These are phyloP conservation scores for Gossypium ekmanianum DNA, from an alignment of 345 rosid species.

Conservation along the genomic window DNA sequence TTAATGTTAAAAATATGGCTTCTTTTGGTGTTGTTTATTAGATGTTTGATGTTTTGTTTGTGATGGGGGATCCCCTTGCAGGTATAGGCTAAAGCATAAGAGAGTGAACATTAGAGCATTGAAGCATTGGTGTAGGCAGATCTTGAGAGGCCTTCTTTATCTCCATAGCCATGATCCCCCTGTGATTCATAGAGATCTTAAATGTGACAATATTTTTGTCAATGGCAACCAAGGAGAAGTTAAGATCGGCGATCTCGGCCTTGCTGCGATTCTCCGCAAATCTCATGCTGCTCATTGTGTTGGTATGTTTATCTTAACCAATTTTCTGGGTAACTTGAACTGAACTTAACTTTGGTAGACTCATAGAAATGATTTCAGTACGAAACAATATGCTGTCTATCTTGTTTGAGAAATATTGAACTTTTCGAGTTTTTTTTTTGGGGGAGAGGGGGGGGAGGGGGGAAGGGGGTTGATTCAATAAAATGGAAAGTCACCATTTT, in stretches of 20 bases:
- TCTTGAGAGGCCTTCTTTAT: constrained; percentile 74
- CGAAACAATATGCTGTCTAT: not conserved
- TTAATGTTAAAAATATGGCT: not conserved
- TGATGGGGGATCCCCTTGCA: constrained; percentile 11
- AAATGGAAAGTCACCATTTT: constrained; percentile 1
- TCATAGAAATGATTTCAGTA: not conserved
- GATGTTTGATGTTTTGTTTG: constrained; percentile 15
- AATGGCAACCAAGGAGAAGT: constrained; percentile 98
- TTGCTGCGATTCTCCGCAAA: constrained; percentile 81
- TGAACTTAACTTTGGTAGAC: not conserved
- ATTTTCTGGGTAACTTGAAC: not conserved
- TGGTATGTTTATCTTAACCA: constrained; percentile 41
- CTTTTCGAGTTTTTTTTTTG: not conserved
- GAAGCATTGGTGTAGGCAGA: constrained; percentile 95
- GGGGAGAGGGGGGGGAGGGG: not conserved
- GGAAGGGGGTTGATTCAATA: not conserved
- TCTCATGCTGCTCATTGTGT: constrained; percentile 92
- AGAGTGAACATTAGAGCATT: constrained; percentile 85
- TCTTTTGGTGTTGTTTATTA: constrained; percentile 13
- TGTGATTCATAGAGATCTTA: constrained; percentile 93
- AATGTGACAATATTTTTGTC: constrained; percentile 89
- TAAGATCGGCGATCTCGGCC: constrained; percentile 96
- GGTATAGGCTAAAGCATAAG: constrained; percentile 80
- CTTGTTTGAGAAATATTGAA: not conserved
- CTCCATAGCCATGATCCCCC: constrained; percentile 89